Evolutionary conservation across 768 basidiomycete genomes (phyloP), one percentile per base, ranked within the genome.

Genomic region (Tricholoma saponaceum): DNA sequence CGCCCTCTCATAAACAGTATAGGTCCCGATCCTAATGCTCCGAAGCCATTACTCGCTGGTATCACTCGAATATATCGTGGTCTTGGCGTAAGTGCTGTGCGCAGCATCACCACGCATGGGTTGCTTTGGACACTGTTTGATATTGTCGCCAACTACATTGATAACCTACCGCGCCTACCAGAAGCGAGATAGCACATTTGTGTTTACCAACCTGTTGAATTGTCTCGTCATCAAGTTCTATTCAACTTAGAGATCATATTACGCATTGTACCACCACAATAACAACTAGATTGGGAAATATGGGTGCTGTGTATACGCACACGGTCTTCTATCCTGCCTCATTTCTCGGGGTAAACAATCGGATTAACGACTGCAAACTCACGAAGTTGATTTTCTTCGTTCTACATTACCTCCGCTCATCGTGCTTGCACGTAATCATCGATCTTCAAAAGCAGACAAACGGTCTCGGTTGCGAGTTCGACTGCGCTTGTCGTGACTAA

Each of bases 401-500:
- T 41, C 20, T 18, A 14, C 41, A 20, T 55, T 44, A 58, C 60
- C 41, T 55, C 44, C 33, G 16, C 30, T 57, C 35, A 89, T 72
- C 90, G 83, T 60, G 85, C 79, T 73, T 91, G 90, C 59, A 92
- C 90, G 64, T 92, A 94, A 66, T 94, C 96, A 69, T 98, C 96
- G 13, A 99, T 98, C 76, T 97, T 92, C 69, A 99, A 73, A 68
- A 99, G 72, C 65, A 99, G 74, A 63, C 95, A 93, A n/a, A 98
- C 96, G 1, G 97, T 98, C 76, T 99, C 97, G 10, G 96, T 97
- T 22, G 97, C 79, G 52, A 98, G 79, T 74, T 99, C 96, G 55
- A 98, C 78, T 9, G 97, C 97, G 63, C 92, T 95, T 25, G 97
- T 98, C 16, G 91, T 89, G 14, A 99, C 97, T 50, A 98, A 76